A percentile compares a stretch with the other conserved stretches of the same genome.
These are phyloP conservation scores for Fonsecaea pugnacius DNA, from an alignment of 2,329 filamentous ascomycete species.

Conservation along the genomic window DNA sequence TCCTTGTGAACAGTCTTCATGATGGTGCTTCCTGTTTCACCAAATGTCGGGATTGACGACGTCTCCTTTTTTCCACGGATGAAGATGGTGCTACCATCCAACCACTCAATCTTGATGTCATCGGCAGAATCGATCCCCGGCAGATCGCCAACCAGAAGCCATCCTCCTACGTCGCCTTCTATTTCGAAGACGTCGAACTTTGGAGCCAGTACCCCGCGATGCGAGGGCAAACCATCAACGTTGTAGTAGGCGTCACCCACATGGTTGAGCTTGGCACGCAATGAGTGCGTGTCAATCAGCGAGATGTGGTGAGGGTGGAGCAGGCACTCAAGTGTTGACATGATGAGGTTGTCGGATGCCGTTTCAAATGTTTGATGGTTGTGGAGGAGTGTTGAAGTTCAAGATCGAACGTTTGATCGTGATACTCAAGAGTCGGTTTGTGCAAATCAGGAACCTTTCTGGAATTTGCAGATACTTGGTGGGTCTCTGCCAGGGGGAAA, in stretches of 20 bases:
- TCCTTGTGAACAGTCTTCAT: slow-evolving; percentile 26
- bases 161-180: slow-evolving; percentile 3
- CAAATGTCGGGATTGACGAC: slow-evolving; percentile 6
- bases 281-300: slow-evolving; percentile 23
- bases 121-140: slow-evolving; percentile 9
- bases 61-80: slow-evolving; percentile 17
- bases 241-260: slow-evolving; percentile 24
- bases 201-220: slow-evolving; percentile 20
- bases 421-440: background rate
- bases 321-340: slow-evolving; percentile 16
- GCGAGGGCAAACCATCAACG: slow-evolving; percentile 24
- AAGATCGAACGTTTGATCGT: background rate
- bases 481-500: background rate
- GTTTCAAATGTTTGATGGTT: background rate
- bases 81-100: slow-evolving; percentile 20
- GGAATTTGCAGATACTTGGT: background rate
- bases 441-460: background rate
- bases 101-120: slow-evolving; percentile 19
- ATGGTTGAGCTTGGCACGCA: slow-evolving; percentile 24
- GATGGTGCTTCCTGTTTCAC: slow-evolving; percentile 5
- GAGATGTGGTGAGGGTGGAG: slow-evolving; percentile 26
- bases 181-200: slow-evolving; percentile 26
- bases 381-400: background rate
- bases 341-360: background rate
- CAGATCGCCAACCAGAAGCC: slow-evolving; percentile 21